phyloP scores from a whole-genome alignment of 495 filamentous ascomycete genomes.

The Cercophora sp. region DNA sequence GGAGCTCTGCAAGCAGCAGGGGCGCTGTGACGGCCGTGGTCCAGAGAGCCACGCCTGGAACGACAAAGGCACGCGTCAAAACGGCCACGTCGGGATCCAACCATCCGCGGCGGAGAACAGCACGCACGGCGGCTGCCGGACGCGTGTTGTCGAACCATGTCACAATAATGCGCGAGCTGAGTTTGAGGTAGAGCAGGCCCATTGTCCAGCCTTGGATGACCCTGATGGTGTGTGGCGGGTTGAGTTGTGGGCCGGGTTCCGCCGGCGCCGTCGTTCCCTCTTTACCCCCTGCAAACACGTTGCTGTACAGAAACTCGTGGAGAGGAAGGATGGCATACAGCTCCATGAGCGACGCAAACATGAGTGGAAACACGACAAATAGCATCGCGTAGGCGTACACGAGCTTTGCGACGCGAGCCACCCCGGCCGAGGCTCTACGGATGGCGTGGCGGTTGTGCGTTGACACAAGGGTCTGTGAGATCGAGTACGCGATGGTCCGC shows the following conservation, averaged over 20 bases:
- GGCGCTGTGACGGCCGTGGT: constrained; percentile 57
- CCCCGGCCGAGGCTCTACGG: constrained; percentile 21
- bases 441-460: constrained; percentile 34
- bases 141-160: constrained; percentile 59
- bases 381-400: constrained; percentile 70
- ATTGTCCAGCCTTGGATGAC: constrained; percentile 92
- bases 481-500: constrained; percentile 37
- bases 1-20: constrained; percentile 27
- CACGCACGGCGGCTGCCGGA: constrained; percentile 66
- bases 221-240: constrained; percentile 70
- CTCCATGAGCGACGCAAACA: constrained; percentile 80
- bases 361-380: constrained; percentile 69
- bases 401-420: constrained; percentile 42
- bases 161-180: constrained; percentile 68
- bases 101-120: constrained; percentile 75
- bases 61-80: constrained; percentile 76
- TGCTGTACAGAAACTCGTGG: constrained; percentile 69
- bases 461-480: constrained; percentile 19
- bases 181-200: constrained; percentile 86
- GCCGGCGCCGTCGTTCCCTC: background rate
- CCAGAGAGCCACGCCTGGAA: constrained; percentile 63
- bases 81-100: constrained; percentile 72
- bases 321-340: constrained; percentile 85
- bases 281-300: constrained; percentile 6
- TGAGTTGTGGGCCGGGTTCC: constrained; percentile 8